A percentile compares a stretch with the other conserved stretches of the same genome.
These are phyloP conservation scores for Hymenoscyphus fructigenus DNA, from an alignment of 2,329 filamentous ascomycete species.

Conservation along the genomic window DNA sequence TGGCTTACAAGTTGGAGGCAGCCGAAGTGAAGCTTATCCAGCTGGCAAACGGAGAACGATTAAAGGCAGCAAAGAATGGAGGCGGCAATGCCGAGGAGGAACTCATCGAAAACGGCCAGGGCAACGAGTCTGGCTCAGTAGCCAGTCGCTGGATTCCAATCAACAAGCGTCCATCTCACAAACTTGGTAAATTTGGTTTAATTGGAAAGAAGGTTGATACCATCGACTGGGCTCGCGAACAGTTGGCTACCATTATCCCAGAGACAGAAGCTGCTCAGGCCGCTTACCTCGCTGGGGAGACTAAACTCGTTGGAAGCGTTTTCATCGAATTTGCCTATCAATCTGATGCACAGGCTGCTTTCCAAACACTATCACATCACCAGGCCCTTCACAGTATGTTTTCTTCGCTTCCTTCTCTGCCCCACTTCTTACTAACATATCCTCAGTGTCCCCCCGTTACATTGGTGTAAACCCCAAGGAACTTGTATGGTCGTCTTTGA, in stretches of 20 bases:
- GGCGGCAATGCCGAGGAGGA: conserved; percentile 42
- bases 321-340: conserved; percentile 90
- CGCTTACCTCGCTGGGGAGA: conserved; percentile 64
- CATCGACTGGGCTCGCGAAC: conserved; percentile 81
- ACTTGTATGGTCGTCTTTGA: conserved; percentile 83
- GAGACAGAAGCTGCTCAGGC: conserved; percentile 68
- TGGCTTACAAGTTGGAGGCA: conserved; percentile 77
- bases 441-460: conserved; percentile 70
- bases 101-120: conserved; percentile 45
- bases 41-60: conserved; percentile 68
- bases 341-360: conserved; percentile 80
- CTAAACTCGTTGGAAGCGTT: conserved; percentile 61
- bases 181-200: conserved; percentile 64
- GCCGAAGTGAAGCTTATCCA: conserved; percentile 86
- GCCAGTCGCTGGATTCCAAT: conserved; percentile 72
- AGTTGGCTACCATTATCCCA: conserved; percentile 73
- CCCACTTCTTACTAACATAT: neutral
- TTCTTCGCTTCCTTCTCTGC: conserved; percentile 35
- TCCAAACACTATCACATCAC: conserved; percentile 84
- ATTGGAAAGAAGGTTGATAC: conserved; percentile 91
- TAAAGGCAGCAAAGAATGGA: conserved; percentile 67
- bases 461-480: conserved; percentile 81
- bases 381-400: conserved; percentile 64
- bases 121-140: conserved; percentile 67
- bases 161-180: conserved; percentile 76